Percentiles rank a stretch among this genome's conserved stretches.
These are phyloP conservation scores for Neurospora intermedia DNA, from an alignment of 495 filamentous ascomycete genomes.

Conservation along the genomic window DNA sequence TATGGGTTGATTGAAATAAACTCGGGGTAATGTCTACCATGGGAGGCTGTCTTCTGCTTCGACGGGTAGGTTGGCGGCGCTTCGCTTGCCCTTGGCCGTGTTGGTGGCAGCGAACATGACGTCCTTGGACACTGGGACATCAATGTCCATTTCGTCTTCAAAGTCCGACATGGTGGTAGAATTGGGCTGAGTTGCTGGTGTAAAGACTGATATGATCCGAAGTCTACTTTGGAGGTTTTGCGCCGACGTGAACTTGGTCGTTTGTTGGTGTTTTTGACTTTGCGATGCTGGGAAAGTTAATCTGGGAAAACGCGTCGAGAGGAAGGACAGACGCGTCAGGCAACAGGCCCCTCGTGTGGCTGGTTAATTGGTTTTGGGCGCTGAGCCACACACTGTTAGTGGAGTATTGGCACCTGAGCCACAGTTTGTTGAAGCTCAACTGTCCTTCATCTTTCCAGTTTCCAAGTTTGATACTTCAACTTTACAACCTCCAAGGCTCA, in stretches of 20 bases:
- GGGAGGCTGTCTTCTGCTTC: conserved; percentile 90
- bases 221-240: background rate
- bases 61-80: conserved; percentile 83
- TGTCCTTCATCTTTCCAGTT: background rate
- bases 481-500: background rate
- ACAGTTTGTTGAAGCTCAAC: background rate
- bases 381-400: background rate
- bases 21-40: conserved; percentile 48
- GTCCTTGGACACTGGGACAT: conserved; percentile 52
- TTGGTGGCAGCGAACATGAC: conserved; percentile 52
- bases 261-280: background rate
- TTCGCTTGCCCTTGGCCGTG: conserved; percentile 77
- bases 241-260: background rate
- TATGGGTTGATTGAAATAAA: background rate
- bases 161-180: conserved; percentile 66
- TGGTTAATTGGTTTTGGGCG: background rate
- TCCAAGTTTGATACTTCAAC: too few relatives aligned
- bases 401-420: background rate
- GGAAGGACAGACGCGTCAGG: background rate
- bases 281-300: background rate
- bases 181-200: background rate
- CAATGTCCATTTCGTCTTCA: conserved; percentile 82
- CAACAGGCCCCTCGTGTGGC: background rate
- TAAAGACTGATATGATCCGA: accelerated
- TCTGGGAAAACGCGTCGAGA: background rate